phyloP scores from a whole-genome alignment of 176 grass and related monocot genomes.

The Carex pumila region DNA sequence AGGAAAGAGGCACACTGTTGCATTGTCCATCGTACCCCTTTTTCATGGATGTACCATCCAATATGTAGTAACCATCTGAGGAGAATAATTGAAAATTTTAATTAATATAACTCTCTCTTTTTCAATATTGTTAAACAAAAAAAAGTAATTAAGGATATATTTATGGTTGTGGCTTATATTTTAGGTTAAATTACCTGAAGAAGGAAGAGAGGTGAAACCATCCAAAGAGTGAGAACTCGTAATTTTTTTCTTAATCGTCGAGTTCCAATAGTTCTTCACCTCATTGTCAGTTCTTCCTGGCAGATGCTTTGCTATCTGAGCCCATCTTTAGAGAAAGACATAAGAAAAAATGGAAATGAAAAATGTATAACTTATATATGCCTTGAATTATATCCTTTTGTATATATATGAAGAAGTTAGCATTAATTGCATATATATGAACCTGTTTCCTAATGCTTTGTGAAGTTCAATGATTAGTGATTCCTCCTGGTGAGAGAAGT shows the following conservation, averaged over 20 bases:
- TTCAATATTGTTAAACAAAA: background rate
- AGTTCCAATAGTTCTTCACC: constrained; percentile 99
- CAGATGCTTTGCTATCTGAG: constrained; percentile 96
- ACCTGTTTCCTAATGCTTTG: constrained; percentile 94
- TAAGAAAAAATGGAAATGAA: background rate
- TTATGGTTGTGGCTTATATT: background rate
- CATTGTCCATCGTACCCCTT: constrained; percentile 30
- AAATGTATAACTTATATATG: background rate
- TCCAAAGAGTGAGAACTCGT: constrained; percentile 21
- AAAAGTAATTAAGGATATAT: background rate
- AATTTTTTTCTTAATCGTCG: constrained; percentile 98
- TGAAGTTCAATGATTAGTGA: constrained; percentile 95
- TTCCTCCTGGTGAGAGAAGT: constrained; percentile 95
- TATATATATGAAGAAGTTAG: background rate
- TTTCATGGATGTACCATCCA: constrained; percentile 24
- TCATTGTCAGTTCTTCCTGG: constrained; percentile 97
- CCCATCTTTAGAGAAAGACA: constrained; percentile 52
- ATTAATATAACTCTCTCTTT: background rate
- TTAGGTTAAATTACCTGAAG: constrained; percentile 3
- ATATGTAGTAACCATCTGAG: constrained; percentile 57
- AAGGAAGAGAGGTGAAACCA: constrained; percentile 30
- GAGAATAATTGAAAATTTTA: background rate
- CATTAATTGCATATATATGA: background rate
- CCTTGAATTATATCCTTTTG: background rate
- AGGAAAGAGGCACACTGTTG: background rate